These are phyloP conservation scores for Graphium sp. DNA, from an alignment of 2,329 filamentous ascomycete species.

Conservation along the genomic window DNA sequence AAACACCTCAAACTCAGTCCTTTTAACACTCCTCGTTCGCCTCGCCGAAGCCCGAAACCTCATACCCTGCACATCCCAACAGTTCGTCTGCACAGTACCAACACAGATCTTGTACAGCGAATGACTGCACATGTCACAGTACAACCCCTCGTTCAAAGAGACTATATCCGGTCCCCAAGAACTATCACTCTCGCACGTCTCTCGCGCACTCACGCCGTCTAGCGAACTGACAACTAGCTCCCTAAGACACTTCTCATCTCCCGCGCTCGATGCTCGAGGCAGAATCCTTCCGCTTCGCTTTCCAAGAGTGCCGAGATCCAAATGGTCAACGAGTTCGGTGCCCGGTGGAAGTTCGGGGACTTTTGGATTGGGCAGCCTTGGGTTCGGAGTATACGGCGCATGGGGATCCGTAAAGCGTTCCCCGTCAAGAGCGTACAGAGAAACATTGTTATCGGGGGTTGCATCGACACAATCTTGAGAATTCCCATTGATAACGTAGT, in stretches of 20 bases:
- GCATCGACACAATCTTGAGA: background rate
- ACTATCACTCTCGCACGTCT: background rate
- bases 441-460: background rate
- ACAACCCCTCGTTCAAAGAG: background rate
- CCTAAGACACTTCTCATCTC: background rate
- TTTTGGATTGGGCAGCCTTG: background rate
- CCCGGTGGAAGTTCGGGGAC: background rate
- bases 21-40: background rate
- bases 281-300: background rate
- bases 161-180: background rate
- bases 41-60: background rate
- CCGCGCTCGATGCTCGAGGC: background rate
- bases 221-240: background rate
- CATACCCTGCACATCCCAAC: background rate
- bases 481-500: conserved; percentile 1
- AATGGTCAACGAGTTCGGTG: background rate
- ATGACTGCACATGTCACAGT: conserved; percentile 1
- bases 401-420: background rate
- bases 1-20: background rate
- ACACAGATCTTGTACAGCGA: background rate
- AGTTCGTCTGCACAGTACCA: background rate
- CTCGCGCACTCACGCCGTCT: background rate
- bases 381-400: background rate
- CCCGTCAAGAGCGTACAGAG: background rate
- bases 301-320: conserved; percentile 1